A percentile compares a stretch with the other conserved stretches of the same genome.
phyloP scores from a whole-genome alignment of 257 asterid genomes.

The Cordia subcordata region DNA sequence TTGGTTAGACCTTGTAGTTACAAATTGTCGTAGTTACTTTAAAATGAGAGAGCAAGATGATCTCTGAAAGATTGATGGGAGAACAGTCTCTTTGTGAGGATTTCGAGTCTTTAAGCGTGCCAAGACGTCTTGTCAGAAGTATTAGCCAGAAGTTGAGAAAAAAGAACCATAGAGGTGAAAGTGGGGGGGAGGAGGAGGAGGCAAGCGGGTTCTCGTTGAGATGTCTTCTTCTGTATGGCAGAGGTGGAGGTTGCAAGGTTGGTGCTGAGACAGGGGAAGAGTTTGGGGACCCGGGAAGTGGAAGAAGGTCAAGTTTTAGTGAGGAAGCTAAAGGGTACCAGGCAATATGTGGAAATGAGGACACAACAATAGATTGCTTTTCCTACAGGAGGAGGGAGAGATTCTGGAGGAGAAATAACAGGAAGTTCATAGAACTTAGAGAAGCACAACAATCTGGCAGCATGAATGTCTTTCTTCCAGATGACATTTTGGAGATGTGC shows the following conservation, averaged over 20 bases:
- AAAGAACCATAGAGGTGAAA: conserved; percentile 29
- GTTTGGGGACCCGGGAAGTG: conserved; percentile 38
- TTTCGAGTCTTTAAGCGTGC: conserved; percentile 51
- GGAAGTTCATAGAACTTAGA: conserved; percentile 37
- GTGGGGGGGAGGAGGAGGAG: conserved; percentile 50
- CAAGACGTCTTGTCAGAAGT: conserved; percentile 66
- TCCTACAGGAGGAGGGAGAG: conserved; percentile 61
- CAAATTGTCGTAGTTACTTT: not conserved
- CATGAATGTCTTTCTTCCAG: conserved; percentile 64
- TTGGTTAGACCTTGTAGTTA: conserved; percentile 3
- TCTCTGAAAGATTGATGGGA: conserved; percentile 35
- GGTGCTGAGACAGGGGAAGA: conserved; percentile 83
- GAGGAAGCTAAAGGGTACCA: conserved; percentile 60
- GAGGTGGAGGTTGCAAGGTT: conserved; percentile 96
- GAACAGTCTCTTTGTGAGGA: conserved; percentile 45
- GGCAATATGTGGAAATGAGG: conserved; percentile 46
- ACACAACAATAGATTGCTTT: conserved; percentile 63
- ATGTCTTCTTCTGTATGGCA: conserved; percentile 67
- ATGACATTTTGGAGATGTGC: conserved; percentile 88
- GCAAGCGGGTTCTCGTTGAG: conserved; percentile 52
- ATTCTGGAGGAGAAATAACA: conserved; percentile 55
- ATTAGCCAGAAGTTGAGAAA: conserved; percentile 77
- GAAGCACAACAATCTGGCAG: conserved; percentile 32
- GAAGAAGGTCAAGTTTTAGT: conserved; percentile 64
- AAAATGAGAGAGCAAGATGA: conserved; percentile 31